A percentile compares a stretch with the other conserved stretches of the same genome.
These are phyloP conservation scores for Paecilomyces fulvus DNA, from an alignment of 2,329 filamentous ascomycete genomes.

Conservation along the genomic window DNA sequence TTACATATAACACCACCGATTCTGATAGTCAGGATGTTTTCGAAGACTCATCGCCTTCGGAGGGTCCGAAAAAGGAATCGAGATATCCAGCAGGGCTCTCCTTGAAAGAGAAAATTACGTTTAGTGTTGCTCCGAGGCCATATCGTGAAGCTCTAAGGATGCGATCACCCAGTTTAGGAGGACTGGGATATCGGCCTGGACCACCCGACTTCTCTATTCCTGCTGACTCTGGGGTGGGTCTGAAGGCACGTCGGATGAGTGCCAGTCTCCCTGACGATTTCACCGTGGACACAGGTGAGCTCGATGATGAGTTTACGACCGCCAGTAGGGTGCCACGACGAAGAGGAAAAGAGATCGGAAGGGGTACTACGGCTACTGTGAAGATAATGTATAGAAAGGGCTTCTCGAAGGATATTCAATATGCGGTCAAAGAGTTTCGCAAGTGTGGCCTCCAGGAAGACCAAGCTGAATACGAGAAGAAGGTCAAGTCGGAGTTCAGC, in stretches of 20 bases:
- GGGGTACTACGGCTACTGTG: slow-evolving; percentile 75
- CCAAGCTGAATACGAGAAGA: slow-evolving; percentile 68
- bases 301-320: slow-evolving; percentile 62
- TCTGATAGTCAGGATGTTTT: slow-evolving; percentile 9
- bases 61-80: slow-evolving; percentile 7
- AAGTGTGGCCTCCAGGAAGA: slow-evolving; percentile 62
- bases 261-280: slow-evolving; percentile 66
- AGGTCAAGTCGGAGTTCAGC: slow-evolving; percentile 85
- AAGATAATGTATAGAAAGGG: slow-evolving; percentile 69
- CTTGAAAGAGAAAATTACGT: slow-evolving; percentile 17
- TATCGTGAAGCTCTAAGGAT: slow-evolving; percentile 11
- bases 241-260: slow-evolving; percentile 72
- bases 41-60: slow-evolving; percentile 5
- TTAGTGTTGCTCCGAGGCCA: slow-evolving; percentile 14
- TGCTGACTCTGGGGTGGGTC: slow-evolving; percentile 62
- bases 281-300: slow-evolving; percentile 59
- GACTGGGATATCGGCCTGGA: slow-evolving; percentile 12
- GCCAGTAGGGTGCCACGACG: slow-evolving; percentile 62
- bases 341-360: slow-evolving; percentile 67
- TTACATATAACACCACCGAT: slow-evolving; percentile 23
- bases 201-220: slow-evolving; percentile 39
- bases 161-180: slow-evolving; percentile 18
- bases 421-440: slow-evolving; percentile 83
- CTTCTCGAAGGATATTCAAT: slow-evolving; percentile 48
- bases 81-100: slow-evolving; percentile 15